Evolutionary conservation across 192 early-diverging fungal species (phyloP), one percentile per base, ranked within the genome.

Genomic region (Gryganskiella cystojenkinii): DNA sequence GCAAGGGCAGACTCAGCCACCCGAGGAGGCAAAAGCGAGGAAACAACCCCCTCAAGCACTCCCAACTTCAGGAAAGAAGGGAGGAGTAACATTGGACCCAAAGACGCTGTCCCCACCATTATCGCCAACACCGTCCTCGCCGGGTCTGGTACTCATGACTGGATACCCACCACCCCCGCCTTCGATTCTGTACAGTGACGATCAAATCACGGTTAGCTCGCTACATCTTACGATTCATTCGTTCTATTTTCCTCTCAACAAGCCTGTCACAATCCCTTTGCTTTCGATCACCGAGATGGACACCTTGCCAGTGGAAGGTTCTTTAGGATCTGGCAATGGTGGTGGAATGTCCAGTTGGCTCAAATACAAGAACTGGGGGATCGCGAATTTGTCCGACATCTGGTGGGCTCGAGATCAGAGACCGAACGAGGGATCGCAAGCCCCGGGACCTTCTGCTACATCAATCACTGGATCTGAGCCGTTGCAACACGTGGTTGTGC

Each of bases 321-420:
- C 60, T 46, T 30, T 58, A 45, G 63, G 52, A 55, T 31, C 14
- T 19, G 34, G 61, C 10, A 27, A 49, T 25, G 43, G 45, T 46
- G 60, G 46, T 8, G 56, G 66, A 4, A 43, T 67, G 31, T 42
- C 58, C 15, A 54, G 72, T 31, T 76, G 74, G 74, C 56, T 69
- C 20, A 78, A 78, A 55, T 78, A 78, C 56, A 78, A 78, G 40
- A 78, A 69, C 50, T 78, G 74, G 74, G 59, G 74, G 4, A 46
- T 57, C 17, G 10, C 61, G 0, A 52, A 65, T 8, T 24, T 78
- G 24, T 56, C 67, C 3, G 74, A 78, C 31, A 78, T 78, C 35
- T 78, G 74, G 74, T 78, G 74, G 74, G 74, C 74, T 1, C 50
- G 74, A 19, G 74, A 78, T 57, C 53, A 52, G 24, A 33, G 28